Conservation (phyloP, 2,329 filamentous ascomycete species). For the Aspergillus sp. region DNA sequence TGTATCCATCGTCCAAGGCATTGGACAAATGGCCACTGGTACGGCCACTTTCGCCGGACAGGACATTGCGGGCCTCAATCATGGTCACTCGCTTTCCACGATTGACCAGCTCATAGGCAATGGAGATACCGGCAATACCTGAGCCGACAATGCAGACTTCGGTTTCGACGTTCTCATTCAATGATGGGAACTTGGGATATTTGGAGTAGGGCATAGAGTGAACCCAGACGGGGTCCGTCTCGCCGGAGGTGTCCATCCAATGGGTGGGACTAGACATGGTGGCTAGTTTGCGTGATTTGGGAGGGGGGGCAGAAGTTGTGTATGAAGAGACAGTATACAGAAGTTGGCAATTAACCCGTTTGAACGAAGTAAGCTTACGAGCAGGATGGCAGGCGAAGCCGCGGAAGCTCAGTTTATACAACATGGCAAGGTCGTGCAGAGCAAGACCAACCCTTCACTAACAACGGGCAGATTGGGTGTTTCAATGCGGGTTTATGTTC, state of each 20-base stretch:
- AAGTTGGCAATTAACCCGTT: too few species aligned
- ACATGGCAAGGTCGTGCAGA: too few species aligned
- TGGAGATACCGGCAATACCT: conserved; percentile 56
- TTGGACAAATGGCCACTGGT: conserved; percentile 59
- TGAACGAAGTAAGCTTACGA: too few species aligned
- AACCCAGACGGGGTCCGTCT: conserved; percentile 57
- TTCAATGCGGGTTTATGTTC: too few species aligned
- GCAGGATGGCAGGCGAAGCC: too few species aligned
- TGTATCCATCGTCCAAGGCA: conserved; percentile 57
- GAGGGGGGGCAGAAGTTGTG: too few species aligned
- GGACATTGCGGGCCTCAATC: conserved; percentile 57
- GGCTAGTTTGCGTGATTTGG: background rate
- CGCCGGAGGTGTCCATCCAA: conserved; percentile 51
- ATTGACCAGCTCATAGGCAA: conserved; percentile 56
- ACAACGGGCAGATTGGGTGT: too few species aligned
- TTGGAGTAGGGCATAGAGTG: conserved; percentile 51
- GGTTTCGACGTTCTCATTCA: conserved; percentile 48
- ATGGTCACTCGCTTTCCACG: conserved; percentile 54
- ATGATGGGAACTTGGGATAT: conserved; percentile 47
- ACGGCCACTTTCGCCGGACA: conserved; percentile 55
- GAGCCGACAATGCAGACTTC: conserved; percentile 56
- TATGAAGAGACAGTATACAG: too few species aligned
- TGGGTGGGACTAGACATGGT: conserved; percentile 1
- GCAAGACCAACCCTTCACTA: too few species aligned
- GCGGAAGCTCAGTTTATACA: too few species aligned